Base-by-base conservation (phyloP, 257 asterid genomes). In the Plantago elongata region DNA sequence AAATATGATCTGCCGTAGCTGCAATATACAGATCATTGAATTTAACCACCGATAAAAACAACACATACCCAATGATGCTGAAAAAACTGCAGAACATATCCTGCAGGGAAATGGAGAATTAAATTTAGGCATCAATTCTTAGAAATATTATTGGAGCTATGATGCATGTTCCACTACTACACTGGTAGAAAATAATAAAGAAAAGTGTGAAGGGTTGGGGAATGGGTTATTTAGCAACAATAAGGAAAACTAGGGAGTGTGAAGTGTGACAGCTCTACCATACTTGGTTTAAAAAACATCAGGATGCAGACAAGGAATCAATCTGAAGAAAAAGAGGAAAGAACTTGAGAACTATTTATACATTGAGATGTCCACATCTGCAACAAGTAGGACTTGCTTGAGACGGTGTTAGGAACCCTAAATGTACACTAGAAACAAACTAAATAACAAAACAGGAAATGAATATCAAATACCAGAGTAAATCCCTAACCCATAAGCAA, bases 11-110 rank as follows among this genome's bases (percentile, higher is more conserved):
- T 40, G 11, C 64, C 62, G 52, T 29, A 11, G n/a, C 46, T 60
- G 13, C 63, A 62, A 52, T 68, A 57, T 60, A 44, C 57, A 54
- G 66, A 42, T 11, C 29, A 52, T 57, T 62, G 37, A 56, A 67
- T 56, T 40, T 17, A 58, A 47, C 48, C 38, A 54, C 63, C 51
- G 4, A 65, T 13, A 67, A 9, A 43, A 58, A 34, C 52, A 22
- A 45, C 29, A 13, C 84, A 44, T 83, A 93, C 99, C 97, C 97
- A 51, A 89, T 75, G 72, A 93, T 93, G 83, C 96, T 71, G 78
- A 93, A 93, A 87, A 93, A 93, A 77, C 99, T 93, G 88, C 88
- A 93, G 73, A 86, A 72, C 99, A 93, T 82, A 77, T 93, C 99
- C 99, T 93, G 95, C 40, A 76, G 72, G 69, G 64, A 71, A 63